Evolutionary conservation across 257 asterid species (phyloP).

Genomic region (Solanum microdontum): DNA sequence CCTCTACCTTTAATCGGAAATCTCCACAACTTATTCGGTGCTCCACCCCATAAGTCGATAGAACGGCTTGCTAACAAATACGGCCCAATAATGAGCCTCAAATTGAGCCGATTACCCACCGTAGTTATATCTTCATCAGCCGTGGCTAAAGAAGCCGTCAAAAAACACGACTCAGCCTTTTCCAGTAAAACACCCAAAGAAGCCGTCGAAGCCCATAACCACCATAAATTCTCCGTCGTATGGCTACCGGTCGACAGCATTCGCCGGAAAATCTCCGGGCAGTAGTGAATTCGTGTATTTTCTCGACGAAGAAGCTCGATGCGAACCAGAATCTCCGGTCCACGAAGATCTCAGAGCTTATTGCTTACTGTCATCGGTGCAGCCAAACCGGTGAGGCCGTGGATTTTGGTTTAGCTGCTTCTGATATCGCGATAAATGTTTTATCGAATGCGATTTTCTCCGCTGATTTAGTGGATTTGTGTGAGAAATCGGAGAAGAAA

Average conservation of each 20-base stretch:
- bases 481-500: slow-evolving; percentile 42
- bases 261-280: slow-evolving; percentile 60
- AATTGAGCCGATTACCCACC: slow-evolving; percentile 43
- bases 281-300: slow-evolving; percentile 45
- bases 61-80: slow-evolving; percentile 37
- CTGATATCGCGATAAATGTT: slow-evolving; percentile 36
- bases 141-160: slow-evolving; percentile 50
- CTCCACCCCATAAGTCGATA: slow-evolving; percentile 55
- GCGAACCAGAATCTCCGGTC: slow-evolving; percentile 45
- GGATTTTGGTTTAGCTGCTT: slow-evolving; percentile 43
- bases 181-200: slow-evolving; percentile 40
- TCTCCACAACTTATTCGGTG: slow-evolving; percentile 52
- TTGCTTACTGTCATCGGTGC: slow-evolving; percentile 27
- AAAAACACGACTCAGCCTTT: slow-evolving; percentile 53
- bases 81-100: slow-evolving; percentile 64
- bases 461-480: slow-evolving; percentile 38
- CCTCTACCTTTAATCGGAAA: slow-evolving; percentile 39
- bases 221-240: slow-evolving; percentile 43
- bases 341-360: slow-evolving; percentile 44
- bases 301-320: slow-evolving; percentile 51
- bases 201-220: slow-evolving; percentile 53
- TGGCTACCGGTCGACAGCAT: slow-evolving; percentile 51
- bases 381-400: slow-evolving; percentile 36
- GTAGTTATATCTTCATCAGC: slow-evolving; percentile 51
- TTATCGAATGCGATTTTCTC: slow-evolving; percentile 43